Conservation (phyloP, 2,329 filamentous ascomycete genomes). For the Blastomyces silverae region DNA sequence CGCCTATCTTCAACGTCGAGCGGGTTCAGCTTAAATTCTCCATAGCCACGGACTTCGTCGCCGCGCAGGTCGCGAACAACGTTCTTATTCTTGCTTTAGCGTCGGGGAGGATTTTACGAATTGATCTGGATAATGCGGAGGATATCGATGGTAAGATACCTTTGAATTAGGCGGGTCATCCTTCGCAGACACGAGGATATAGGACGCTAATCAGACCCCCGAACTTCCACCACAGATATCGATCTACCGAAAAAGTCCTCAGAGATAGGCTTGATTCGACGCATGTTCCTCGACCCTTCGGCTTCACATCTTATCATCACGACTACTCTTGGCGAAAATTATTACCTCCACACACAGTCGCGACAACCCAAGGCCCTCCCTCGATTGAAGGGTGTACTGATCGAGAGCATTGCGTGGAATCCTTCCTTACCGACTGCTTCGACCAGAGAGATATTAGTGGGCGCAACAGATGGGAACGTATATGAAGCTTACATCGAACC, state of each 20-base stretch:
- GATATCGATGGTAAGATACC: constrained; percentile 73
- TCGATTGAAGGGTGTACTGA: constrained; percentile 73
- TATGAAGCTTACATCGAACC: constrained; percentile 96
- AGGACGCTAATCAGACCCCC: not conserved
- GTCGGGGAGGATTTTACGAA: constrained; percentile 84
- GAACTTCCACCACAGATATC: constrained; percentile 58
- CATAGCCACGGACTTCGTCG: constrained; percentile 90
- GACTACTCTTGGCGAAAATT: constrained; percentile 89
- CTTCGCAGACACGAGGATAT: not conserved
- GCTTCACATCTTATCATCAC: constrained; percentile 90
- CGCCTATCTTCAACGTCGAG: constrained; percentile 93
- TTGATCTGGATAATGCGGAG: constrained; percentile 85
- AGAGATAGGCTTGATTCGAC: constrained; percentile 84
- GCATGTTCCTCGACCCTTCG: constrained; percentile 95
- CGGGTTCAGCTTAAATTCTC: constrained; percentile 89
- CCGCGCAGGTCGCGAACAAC: constrained; percentile 95
- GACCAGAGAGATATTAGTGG: constrained; percentile 87
- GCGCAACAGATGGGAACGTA: constrained; percentile 85
- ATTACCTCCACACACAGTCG: constrained; percentile 94
- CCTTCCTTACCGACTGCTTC: constrained; percentile 86
- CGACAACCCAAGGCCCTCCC: constrained; percentile 76
- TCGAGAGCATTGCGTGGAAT: constrained; percentile 92
- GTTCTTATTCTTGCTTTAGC: constrained; percentile 87
- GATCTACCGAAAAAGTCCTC: constrained; percentile 90
- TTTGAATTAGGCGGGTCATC: not conserved